A percentile compares a stretch with the other conserved stretches of the same genome.
Evolutionary conservation across 2,329 filamentous ascomycete species (phyloP).

Genomic region (Graphilbum fragrans): DNA sequence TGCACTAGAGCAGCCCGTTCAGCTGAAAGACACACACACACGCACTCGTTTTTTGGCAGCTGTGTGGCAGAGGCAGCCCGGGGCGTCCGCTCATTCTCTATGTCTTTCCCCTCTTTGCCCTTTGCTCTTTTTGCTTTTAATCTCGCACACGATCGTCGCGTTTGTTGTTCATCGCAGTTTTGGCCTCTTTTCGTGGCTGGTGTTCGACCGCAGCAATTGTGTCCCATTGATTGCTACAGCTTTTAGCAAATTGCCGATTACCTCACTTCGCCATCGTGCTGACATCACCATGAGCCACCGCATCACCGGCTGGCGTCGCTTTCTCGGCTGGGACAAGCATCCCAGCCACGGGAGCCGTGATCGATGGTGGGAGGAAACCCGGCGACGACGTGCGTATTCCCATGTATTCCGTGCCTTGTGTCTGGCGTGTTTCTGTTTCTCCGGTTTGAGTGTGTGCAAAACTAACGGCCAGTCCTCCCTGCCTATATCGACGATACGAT

Average conservation of each 20-base stretch:
- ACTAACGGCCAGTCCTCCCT: conserved; percentile 46
- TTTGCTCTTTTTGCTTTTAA: too few relatives aligned
- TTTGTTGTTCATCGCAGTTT: too few relatives aligned
- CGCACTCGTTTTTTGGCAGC: too few relatives aligned
- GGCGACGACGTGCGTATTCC: conserved; percentile 15
- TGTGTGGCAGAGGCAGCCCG: too few relatives aligned
- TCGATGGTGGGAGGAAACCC: conserved; percentile 18
- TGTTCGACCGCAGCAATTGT: too few relatives aligned
- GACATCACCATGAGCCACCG: conserved; percentile 4
- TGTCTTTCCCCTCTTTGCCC: too few relatives aligned
- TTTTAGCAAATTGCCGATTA: too few relatives aligned
- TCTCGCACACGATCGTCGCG: too few relatives aligned
- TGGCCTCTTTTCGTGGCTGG: too few relatives aligned
- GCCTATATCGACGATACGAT: conserved; percentile 44
- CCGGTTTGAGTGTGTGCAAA: background rate
- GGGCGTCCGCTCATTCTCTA: too few relatives aligned
- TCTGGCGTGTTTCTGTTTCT: background rate
- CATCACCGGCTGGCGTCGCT: conserved; percentile 11
- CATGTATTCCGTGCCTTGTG: background rate
- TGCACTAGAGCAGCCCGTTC: background rate
- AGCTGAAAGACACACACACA: background rate
- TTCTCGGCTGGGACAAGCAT: conserved; percentile 20
- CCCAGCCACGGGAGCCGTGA: conserved; percentile 13
- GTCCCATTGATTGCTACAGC: background rate
- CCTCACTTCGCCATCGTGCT: background rate